Conservation (phyloP, 805 yeast genomes). For the Millerozyma acaciae region DNA sequence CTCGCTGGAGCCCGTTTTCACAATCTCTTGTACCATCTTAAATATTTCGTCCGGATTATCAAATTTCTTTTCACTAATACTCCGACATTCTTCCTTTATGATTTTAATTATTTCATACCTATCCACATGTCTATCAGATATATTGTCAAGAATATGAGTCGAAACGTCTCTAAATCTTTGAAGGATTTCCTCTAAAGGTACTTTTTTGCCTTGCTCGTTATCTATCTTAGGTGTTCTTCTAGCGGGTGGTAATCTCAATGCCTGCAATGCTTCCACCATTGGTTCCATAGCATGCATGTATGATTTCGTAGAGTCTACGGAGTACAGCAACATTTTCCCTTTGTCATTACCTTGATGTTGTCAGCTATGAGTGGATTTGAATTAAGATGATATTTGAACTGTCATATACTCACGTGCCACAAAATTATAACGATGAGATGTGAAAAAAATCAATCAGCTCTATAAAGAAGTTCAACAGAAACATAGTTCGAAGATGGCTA, state of each 20-base stretch:
- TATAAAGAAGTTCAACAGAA: not conserved
- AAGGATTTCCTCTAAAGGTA: conserved; percentile 30
- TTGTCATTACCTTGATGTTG: not conserved
- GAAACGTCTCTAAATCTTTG: conserved; percentile 38
- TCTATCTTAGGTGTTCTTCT: conserved; percentile 36
- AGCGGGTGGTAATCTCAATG: conserved; percentile 16
- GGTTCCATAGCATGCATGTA: conserved; percentile 76
- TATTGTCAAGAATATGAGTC: conserved; percentile 17
- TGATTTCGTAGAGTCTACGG: conserved; percentile 64
- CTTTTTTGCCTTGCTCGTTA: conserved; percentile 24
- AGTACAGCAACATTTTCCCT: conserved; percentile 33
- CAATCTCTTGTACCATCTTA: conserved; percentile 22
- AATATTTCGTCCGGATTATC: conserved; percentile 29
- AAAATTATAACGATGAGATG: conserved; percentile 6
- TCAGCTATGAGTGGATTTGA: not conserved
- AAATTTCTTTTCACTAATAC: conserved; percentile 30
- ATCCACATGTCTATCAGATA: conserved; percentile 18
- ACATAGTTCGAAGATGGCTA: too few species aligned
- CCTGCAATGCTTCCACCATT: conserved; percentile 49
- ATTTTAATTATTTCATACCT: conserved; percentile 13
- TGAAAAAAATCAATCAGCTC: conserved; percentile 3
- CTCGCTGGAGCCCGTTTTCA: conserved; percentile 40
- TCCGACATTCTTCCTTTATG: conserved; percentile 26
- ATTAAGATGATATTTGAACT: too few species aligned
- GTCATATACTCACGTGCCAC: not conserved